phyloP scores from a whole-genome alignment of 768 basidiomycete genomes.

The Tephrocybe rancida region DNA sequence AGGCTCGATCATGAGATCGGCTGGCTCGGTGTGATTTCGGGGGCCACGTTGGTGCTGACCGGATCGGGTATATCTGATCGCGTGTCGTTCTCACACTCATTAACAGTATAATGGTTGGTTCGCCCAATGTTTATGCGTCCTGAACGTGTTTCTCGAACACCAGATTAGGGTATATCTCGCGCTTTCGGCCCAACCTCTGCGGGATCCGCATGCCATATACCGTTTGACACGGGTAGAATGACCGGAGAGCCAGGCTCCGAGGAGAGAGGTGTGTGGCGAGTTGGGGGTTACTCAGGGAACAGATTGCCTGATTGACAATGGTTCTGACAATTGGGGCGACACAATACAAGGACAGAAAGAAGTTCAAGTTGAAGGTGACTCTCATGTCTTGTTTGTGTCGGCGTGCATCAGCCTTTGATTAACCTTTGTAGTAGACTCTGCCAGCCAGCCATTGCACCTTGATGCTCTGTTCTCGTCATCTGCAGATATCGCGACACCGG shows the following conservation, averaged over 20 bases:
- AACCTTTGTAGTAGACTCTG: no score
- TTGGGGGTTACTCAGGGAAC: not conserved
- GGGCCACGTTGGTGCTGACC: not conserved
- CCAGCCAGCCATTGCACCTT: no score
- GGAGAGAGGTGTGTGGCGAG: not conserved
- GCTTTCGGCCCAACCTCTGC: not conserved
- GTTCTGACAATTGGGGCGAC: not conserved
- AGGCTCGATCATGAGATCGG: constrained; percentile 12
- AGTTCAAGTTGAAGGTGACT: not conserved
- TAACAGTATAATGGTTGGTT: not conserved
- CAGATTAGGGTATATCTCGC: not conserved
- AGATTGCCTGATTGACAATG: not conserved
- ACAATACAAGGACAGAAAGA: not conserved
- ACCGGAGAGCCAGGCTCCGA: not conserved
- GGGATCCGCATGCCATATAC: constrained; percentile 2
- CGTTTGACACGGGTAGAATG: not conserved
- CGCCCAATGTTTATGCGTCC: not conserved
- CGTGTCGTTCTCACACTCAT: constrained; percentile 9
- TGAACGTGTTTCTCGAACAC: not conserved
- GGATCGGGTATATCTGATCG: constrained; percentile 12
- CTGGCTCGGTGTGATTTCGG: constrained; percentile 11
- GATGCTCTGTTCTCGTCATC: no score
- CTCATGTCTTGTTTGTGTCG: not conserved
- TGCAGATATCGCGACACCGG: no score
- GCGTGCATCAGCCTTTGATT: not conserved